A percentile compares a stretch with the other conserved stretches of the same genome.
Conservation (phyloP, 2,329 filamentous ascomycete species). For the Scopulariopsis brevicaulis region DNA sequence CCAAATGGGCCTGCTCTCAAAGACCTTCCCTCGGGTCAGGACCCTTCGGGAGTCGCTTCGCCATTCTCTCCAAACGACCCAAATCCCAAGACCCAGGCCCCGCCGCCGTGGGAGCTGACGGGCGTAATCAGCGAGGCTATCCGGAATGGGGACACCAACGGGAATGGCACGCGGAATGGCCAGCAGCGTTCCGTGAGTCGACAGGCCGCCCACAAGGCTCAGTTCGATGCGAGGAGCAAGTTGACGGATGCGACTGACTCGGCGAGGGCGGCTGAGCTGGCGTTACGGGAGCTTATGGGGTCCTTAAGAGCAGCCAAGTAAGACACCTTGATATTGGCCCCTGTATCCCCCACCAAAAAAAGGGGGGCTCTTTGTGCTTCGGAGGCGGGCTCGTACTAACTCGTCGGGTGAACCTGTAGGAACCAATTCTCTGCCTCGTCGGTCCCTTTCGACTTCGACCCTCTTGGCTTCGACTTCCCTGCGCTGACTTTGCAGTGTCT, state of each 20-base stretch:
- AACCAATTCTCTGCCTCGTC: conserved; percentile 43
- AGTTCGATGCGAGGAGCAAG: conserved; percentile 52
- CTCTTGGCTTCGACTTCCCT: conserved; percentile 75
- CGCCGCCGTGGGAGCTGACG: conserved; percentile 12
- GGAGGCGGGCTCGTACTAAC: not conserved
- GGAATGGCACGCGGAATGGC: conserved; percentile 21
- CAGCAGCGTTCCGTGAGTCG: conserved; percentile 33
- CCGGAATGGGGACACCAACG: conserved; percentile 12
- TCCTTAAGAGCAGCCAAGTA: conserved; percentile 78
- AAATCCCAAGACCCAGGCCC: conserved; percentile 1
- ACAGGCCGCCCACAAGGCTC: conserved; percentile 44
- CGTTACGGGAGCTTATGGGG: conserved; percentile 69
- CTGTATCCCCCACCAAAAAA: not conserved
- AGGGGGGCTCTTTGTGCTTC: not conserved
- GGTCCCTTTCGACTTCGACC: conserved; percentile 68
- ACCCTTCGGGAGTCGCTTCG: conserved; percentile 22
- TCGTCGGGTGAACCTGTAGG: conserved; percentile 20
- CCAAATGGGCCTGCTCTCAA: conserved; percentile 23
- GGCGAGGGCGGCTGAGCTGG: conserved; percentile 74
- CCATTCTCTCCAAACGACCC: conserved; percentile 25
- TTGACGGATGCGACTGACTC: conserved; percentile 63
- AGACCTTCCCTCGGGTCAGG: conserved; percentile 21
- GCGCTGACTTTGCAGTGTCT: conserved; percentile 74
- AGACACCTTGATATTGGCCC: conserved; percentile 21
- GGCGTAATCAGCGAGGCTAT: not conserved